Percentiles rank a stretch among this genome's conserved stretches.
phyloP scores from a whole-genome alignment of 2,329 filamentous ascomycete species.

The Fusarium dimerum region DNA sequence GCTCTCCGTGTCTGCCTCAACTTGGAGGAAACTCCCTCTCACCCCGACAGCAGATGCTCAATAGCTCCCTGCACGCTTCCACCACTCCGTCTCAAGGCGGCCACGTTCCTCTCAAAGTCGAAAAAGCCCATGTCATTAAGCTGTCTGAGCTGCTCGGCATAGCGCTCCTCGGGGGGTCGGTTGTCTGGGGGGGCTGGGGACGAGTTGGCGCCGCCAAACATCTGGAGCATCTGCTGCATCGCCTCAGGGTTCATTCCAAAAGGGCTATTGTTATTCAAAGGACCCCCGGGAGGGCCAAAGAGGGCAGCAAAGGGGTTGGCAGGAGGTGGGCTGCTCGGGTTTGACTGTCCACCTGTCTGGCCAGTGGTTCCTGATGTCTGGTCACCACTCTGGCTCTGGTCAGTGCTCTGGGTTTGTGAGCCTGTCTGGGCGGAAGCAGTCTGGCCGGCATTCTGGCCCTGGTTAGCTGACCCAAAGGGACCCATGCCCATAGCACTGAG shows the following conservation, averaged over 20 bases:
- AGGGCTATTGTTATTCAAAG: constrained; percentile 40
- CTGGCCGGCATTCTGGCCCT: constrained; percentile 20
- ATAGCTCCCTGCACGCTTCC: constrained; percentile 93
- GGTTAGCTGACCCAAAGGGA: constrained; percentile 35
- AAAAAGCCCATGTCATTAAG: constrained; percentile 99
- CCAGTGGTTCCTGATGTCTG: constrained; percentile 22
- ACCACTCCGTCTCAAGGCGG: constrained; percentile 82
- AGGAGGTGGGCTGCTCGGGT: constrained; percentile 39
- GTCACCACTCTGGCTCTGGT: constrained; percentile 25
- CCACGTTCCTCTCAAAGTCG: constrained; percentile 92
- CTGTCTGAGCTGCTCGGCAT: constrained; percentile 85
- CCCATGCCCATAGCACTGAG: constrained; percentile 34
- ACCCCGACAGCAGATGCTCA: constrained; percentile 62
- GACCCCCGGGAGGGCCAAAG: constrained; percentile 44
- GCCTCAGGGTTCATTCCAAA: constrained; percentile 56
- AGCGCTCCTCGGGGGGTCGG: constrained; percentile 89
- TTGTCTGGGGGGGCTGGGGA: constrained; percentile 69
- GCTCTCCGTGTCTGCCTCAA: background rate
- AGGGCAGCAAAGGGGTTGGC: constrained; percentile 70
- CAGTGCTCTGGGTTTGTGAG: constrained; percentile 27
- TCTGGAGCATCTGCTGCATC: constrained; percentile 55
- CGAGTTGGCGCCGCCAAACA: constrained; percentile 42
- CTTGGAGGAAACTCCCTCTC: constrained; percentile 1
- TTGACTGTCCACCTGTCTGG: constrained; percentile 18
- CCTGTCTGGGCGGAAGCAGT: constrained; percentile 31